phyloP scores from a whole-genome alignment of 108 stramenopile species.

The Conticribra guillardii region DNA sequence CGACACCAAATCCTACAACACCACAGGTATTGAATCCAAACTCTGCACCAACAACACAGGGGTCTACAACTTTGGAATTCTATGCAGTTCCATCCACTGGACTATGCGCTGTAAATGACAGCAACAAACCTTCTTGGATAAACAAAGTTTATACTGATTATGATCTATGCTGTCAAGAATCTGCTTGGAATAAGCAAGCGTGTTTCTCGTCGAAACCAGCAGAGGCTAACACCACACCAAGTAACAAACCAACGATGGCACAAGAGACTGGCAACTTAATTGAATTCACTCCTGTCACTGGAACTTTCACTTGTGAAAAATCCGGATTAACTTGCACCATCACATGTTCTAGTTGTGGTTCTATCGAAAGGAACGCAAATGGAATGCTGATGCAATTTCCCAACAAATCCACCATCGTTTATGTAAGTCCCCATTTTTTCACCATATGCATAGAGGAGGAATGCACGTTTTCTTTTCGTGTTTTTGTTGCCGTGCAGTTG shows the following conservation, averaged over 20 bases:
- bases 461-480: no score
- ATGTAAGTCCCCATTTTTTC: no score
- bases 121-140: slow-evolving; percentile 11
- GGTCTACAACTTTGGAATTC: background rate
- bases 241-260: background rate
- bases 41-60: background rate
- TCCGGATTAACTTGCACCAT: slow-evolving; percentile 29
- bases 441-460: no score
- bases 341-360: slow-evolving; percentile 17
- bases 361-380: slow-evolving; percentile 9
- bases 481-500: no score
- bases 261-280: background rate
- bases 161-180: slow-evolving; percentile 17
- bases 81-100: slow-evolving; percentile 20
- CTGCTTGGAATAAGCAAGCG: slow-evolving; percentile 15
- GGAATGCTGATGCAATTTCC: slow-evolving; percentile 17
- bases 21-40: no score
- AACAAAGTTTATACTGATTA: slow-evolving; percentile 4
- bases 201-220: slow-evolving; percentile 10
- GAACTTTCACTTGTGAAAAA: slow-evolving; percentile 16
- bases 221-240: background rate
- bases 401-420: slow-evolving; percentile 25
- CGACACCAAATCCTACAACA: no score
- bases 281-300: slow-evolving; percentile 30
- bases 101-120: slow-evolving; percentile 3